A percentile compares a stretch with the other conserved stretches of the same genome.
These are phyloP conservation scores for Agastache rugosa DNA, from an alignment of 257 asterid genomes.

Conservation along the genomic window DNA sequence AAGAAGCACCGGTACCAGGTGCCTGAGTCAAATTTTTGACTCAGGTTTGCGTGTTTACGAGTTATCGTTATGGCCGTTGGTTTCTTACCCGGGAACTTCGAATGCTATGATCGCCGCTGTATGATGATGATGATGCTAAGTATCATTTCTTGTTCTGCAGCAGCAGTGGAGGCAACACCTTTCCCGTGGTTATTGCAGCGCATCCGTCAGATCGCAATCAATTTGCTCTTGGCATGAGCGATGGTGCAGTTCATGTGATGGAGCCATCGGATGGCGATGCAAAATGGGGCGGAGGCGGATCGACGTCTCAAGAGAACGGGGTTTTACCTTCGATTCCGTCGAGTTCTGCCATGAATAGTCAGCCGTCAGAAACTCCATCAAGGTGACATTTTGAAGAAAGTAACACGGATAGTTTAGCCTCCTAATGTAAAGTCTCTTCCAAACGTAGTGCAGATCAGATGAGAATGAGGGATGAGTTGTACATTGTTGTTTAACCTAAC, in stretches of 20 bases:
- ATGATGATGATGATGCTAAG: too few relatives aligned
- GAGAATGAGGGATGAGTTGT: conserved; percentile 31
- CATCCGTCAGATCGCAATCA: conserved; percentile 85
- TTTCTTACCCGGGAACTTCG: background rate
- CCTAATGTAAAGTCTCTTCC: conserved; percentile 35
- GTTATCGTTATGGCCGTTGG: background rate
- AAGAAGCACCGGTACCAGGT: background rate
- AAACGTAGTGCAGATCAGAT: conserved; percentile 13
- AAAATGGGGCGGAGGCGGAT: conserved; percentile 68
- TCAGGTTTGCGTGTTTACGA: background rate
- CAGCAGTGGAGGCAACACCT: conserved; percentile 42
- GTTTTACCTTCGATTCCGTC: conserved; percentile 66
- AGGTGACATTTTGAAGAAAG: conserved; percentile 51
- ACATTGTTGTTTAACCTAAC: conserved; percentile 34
- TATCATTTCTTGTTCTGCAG: conserved; percentile 35
- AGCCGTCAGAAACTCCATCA: conserved; percentile 89
- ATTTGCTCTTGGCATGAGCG: conserved; percentile 95
- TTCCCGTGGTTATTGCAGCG: conserved; percentile 84
- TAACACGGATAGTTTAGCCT: conserved; percentile 34
- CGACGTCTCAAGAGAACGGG: conserved; percentile 69
- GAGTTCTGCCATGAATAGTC: conserved; percentile 80
- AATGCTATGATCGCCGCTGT: background rate
- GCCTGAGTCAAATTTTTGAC: background rate
- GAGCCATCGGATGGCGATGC: conserved; percentile 88
- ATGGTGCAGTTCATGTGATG: conserved; percentile 80